Base-by-base conservation (phyloP, 1,139 yeast species). In the Sugiyamaella grinbergsii region DNA sequence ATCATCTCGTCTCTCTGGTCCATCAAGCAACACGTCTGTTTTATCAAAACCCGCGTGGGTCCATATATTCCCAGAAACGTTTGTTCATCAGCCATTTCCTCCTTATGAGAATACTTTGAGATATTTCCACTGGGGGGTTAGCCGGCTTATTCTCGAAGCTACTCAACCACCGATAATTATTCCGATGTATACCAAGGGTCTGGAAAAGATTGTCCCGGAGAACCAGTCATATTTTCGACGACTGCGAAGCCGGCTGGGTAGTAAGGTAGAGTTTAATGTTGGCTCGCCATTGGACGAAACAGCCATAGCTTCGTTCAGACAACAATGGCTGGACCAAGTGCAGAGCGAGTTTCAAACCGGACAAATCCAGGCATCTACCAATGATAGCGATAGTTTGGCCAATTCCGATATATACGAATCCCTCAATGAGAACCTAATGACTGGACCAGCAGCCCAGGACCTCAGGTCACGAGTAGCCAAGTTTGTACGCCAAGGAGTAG, bases 31-130 rank as follows among this genome's bases (percentile, higher is more conserved):
- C 47, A 18, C 7, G n/a, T 49, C 44, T 10, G 31, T 39, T n/a
- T 24, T 41, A 28, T 16, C 31, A 5, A 16, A 33, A 5, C 52
- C 42, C 15, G 44, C 37, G 1, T 93, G 98, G 98, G 81, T 93
- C 54, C 98, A 93, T 67, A 83, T 91, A 4, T 93, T 89, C 68
- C 98, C 98, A 0, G 98, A 93, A 67, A 96, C 96, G 0, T 87
- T 85, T 66, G 98, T 93, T 1, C 78, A 93, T 49, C 98, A 93
- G 67, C 73, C 91, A 26, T 78, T 83, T 56, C 82, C 83, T 38
- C 97, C 97, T 1, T 82, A 80, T 66, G 74, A 78, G 49, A 84
- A 87, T 60, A 87, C 96, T 3, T 86, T 93, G 91, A 75, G 97
- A 55, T 93, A 88, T 67, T 93, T 93, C 75, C 85, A 89, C 65